Evolutionary conservation across 805 yeast genomes (phyloP), one percentile per base, ranked within the genome.

Genomic region (Metschnikowia peoriensis): DNA sequence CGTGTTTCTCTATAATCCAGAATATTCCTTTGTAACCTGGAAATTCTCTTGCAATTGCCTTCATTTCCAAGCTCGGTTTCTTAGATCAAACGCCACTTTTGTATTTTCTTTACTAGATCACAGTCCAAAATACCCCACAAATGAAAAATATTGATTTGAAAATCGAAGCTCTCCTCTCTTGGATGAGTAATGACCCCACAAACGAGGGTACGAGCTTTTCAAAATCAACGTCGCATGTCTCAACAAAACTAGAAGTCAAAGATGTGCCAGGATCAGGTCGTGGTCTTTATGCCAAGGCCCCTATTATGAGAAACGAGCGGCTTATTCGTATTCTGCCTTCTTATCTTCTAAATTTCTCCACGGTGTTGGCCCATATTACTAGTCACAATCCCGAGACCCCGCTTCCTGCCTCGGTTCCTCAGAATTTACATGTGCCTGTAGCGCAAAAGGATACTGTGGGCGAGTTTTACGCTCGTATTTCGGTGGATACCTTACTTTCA

Each of bases 241-340:
- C 81, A 1, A 61, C 71, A 0, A 74, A 71, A 37, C 62, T 83
- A 7, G 60, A 59, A 1, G 76, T 85, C 7, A 63, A 60, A 11
- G 77, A 79, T 32, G 70, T 77, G 11, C 58, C 60, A 1, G 62
- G 46, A 22, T 63, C 81, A 14, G 96, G 96, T 15, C 77, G 91
- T 64, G 88, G 89, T 51, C 76, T 89, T 28, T 70, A 77, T 59
- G 77, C 86, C 17, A 51, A 17, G 3, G 62, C 63, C 0, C 46
- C 52, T 1, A 61, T 89, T n/a, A 57, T 53, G 4, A 57, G 61
- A 11, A 69, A 76, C 45, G 81, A 81, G 49, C 64, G 66, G 14
- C 61, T 89, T 15, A 72, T 88, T 7, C 74, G 76, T 43, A 80
- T 89, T 15, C 85, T 89, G 1, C 81, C 77, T 27, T 67, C 79